A percentile compares a stretch with the other conserved stretches of the same genome.
Conservation (phyloP, 495 filamentous ascomycete genomes). For the Monascus purpureus region DNA sequence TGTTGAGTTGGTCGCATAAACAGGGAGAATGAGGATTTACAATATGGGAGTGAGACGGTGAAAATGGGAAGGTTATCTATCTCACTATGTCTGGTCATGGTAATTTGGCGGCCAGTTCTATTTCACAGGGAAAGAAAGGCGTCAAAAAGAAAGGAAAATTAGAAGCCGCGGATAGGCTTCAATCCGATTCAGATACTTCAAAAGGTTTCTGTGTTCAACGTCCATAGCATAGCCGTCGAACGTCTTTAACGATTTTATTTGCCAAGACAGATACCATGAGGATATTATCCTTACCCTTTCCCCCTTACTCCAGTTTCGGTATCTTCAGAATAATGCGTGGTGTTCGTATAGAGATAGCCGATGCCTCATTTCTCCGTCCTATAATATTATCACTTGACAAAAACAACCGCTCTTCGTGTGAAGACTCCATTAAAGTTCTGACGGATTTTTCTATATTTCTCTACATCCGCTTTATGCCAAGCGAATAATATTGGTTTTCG, state of each 20-base stretch:
- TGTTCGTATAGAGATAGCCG: too few relatives aligned
- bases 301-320: too few relatives aligned
- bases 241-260: constrained; percentile 30
- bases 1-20: constrained; percentile 81
- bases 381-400: too few relatives aligned
- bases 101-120: constrained; percentile 12
- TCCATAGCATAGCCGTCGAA: constrained; percentile 30
- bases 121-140: constrained; percentile 13
- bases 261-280: constrained; percentile 30
- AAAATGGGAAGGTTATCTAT: constrained; percentile 21
- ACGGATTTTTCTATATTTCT: too few relatives aligned
- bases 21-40: constrained; percentile 34
- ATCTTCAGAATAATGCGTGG: too few relatives aligned
- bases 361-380: too few relatives aligned
- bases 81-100: constrained; percentile 20
- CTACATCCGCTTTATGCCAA: too few relatives aligned
- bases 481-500: too few relatives aligned
- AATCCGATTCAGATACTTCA: constrained; percentile 12
- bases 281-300: constrained; percentile 4
- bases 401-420: too few relatives aligned
- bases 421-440: too few relatives aligned
- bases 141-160: constrained; percentile 15
- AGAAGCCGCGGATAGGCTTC: constrained; percentile 6
- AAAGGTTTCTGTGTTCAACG: constrained; percentile 30
- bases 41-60: constrained; percentile 15